A percentile compares a stretch with the other conserved stretches of the same genome.
These are phyloP conservation scores for Sistotremastrum niveocremeum DNA, from an alignment of 768 basidiomycete genomes.

Conservation along the genomic window DNA sequence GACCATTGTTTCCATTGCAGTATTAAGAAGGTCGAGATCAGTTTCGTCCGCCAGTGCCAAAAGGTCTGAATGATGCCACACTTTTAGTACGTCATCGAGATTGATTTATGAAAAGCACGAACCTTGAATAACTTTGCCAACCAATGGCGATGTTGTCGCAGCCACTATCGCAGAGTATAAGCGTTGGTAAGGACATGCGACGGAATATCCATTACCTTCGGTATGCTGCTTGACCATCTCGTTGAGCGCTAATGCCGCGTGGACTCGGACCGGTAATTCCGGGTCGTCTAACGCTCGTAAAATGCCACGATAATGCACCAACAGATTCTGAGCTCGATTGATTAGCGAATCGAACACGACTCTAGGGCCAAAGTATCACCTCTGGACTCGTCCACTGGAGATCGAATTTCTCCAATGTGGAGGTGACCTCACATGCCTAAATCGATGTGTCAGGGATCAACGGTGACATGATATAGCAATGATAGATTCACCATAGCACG, in stretches of 20 bases:
- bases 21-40: slow-evolving; percentile 73
- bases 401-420: slow-evolving; percentile 56
- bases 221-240: slow-evolving; percentile 57
- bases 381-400: slow-evolving; percentile 52
- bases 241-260: slow-evolving; percentile 68
- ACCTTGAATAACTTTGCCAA: slow-evolving; percentile 84
- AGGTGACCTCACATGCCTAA: slow-evolving; percentile 68
- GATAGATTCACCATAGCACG: slow-evolving; percentile 51
- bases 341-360: neutral
- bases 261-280: slow-evolving; percentile 73
- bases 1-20: slow-evolving; percentile 77
- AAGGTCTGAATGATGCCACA: slow-evolving; percentile 36
- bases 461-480: neutral
- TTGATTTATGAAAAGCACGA: slow-evolving; percentile 5
- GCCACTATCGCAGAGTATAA: no score
- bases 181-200: neutral
- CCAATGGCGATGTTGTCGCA: slow-evolving; percentile 35
- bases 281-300: slow-evolving; percentile 60
- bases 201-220: slow-evolving; percentile 29
- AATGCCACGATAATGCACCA: slow-evolving; percentile 49
- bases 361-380: slow-evolving; percentile 22
- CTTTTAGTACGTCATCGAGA: neutral
- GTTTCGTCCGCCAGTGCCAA: slow-evolving; percentile 85
- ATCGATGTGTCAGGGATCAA: slow-evolving; percentile 13
- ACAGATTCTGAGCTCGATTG: slow-evolving; percentile 34